Evolutionary conservation across 106 monocot genomes (phyloP).

Genomic region (Alisma plantagoaquatica): DNA sequence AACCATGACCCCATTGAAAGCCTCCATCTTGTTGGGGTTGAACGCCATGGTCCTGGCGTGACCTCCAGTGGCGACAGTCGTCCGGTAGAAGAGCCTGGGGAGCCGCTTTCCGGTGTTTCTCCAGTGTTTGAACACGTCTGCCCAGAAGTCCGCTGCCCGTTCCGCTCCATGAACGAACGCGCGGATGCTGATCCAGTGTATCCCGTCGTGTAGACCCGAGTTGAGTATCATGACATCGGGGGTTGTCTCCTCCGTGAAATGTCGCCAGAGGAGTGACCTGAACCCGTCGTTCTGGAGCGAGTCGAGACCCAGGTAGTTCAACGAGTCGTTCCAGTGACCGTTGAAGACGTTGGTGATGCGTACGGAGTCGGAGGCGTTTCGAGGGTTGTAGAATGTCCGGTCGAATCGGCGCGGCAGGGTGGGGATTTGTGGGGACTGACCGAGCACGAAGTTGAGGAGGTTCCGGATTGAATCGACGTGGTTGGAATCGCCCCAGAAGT

Average conservation of each 20-base stretch:
- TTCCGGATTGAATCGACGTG: conserved; percentile 92
- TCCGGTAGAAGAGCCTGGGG: conserved; percentile 71
- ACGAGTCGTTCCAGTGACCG: conserved; percentile 85
- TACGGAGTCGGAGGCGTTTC: conserved; percentile 33
- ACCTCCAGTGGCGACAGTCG: conserved; percentile 72
- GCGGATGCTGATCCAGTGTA: conserved; percentile 46
- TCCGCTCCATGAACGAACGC: conserved; percentile 49
- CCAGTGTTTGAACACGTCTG: conserved; percentile 25
- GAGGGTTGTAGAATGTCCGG: conserved; percentile 35
- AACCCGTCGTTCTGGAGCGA: conserved; percentile 46
- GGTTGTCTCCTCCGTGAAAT: conserved; percentile 32
- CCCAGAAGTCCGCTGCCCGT: conserved; percentile 65
- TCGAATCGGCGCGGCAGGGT: conserved; percentile 67
- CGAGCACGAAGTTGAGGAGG: conserved; percentile 63
- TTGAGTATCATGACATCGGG: conserved; percentile 68
- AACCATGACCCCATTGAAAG: conserved; percentile 58
- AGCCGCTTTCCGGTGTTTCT: background rate
- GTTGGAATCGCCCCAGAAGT: conserved; percentile 99
- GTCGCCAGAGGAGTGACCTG: conserved; percentile 29
- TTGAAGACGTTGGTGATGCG: conserved; percentile 91
- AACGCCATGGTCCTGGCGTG: conserved; percentile 76
- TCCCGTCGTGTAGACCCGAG: conserved; percentile 86
- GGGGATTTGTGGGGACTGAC: conserved; percentile 15
- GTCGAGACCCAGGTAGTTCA: conserved; percentile 66
- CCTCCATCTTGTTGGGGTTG: conserved; percentile 94